Evolutionary conservation across 495 filamentous ascomycete genomes (phyloP).

Genomic region (Podospora conica): DNA sequence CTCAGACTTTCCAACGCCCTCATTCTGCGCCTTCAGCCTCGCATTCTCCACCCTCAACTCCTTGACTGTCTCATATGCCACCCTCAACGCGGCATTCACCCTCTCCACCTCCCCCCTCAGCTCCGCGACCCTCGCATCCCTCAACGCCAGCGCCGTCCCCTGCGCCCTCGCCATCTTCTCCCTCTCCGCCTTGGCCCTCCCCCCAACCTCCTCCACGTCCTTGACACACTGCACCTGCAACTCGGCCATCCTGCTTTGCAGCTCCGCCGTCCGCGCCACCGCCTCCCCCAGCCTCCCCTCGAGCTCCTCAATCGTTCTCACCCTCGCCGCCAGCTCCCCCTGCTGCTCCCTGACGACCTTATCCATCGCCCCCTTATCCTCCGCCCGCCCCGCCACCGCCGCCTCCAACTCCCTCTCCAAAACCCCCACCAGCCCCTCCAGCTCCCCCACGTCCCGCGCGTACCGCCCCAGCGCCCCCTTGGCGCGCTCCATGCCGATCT

Average conservation of each 20-base stretch:
- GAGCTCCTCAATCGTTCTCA: conserved; percentile 29
- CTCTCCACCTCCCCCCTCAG: conserved; percentile 34
- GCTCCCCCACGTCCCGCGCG: conserved; percentile 53
- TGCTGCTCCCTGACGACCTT: conserved; percentile 18
- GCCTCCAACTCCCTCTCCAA: conserved; percentile 52
- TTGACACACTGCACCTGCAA: conserved; percentile 25
- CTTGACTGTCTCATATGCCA: conserved; percentile 33
- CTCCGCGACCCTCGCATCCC: conserved; percentile 39
- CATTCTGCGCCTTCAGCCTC: conserved; percentile 19
- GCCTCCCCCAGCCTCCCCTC: conserved; percentile 25
- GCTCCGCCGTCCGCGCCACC: conserved; percentile 25
- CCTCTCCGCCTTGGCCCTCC: conserved; percentile 29
- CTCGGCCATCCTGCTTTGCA: conserved; percentile 20
- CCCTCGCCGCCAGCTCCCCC: conserved; percentile 33
- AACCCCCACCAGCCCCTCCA: conserved; percentile 54
- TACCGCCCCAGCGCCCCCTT: conserved; percentile 58
- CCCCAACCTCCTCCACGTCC: not conserved
- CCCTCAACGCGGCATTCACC: conserved; percentile 29
- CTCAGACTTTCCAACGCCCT: conserved; percentile 21
- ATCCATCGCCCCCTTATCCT: conserved; percentile 6
- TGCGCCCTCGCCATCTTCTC: conserved; percentile 27
- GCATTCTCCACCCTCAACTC: conserved; percentile 35
- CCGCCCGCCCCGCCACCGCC: conserved; percentile 10
- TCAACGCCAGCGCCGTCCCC: conserved; percentile 34
- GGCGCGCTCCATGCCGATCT: conserved; percentile 53